Percentiles rank a stretch among this genome's conserved stretches.
Conservation (phyloP, 169 alveolate species). For the Amoebophrya sp. region DNA sequence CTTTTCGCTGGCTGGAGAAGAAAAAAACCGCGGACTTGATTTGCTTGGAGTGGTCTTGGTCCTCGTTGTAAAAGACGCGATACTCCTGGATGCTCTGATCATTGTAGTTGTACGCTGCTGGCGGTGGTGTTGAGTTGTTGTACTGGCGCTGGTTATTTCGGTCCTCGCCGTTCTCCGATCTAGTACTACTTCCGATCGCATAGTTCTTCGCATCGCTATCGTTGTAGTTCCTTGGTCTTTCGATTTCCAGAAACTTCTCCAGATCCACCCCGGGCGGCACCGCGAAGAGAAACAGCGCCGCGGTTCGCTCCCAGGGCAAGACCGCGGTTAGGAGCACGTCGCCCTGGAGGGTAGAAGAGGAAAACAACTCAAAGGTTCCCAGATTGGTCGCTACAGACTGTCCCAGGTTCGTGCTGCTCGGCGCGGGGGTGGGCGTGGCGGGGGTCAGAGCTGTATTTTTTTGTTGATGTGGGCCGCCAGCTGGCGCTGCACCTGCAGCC, state of each 20-base stretch:
- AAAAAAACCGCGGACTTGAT: conserved; percentile 4
- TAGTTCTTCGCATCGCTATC: neutral
- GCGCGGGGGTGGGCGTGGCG: too few species aligned
- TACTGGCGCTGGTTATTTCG: neutral
- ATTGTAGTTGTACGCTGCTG: neutral
- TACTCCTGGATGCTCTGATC: too few species aligned
- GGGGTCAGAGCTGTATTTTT: too few species aligned
- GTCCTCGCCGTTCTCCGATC: neutral
- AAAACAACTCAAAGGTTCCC: neutral
- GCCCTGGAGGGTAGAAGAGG: neutral
- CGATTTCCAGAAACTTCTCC: neutral
- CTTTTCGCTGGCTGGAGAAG: neutral
- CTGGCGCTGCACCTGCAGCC: too few species aligned
- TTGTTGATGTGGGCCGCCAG: too few species aligned
- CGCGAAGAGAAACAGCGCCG: conserved; percentile 9
- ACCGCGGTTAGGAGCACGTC: conserved; percentile 2
- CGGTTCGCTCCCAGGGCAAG: conserved; percentile 15
- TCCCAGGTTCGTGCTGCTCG: neutral
- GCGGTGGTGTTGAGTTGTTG: neutral
- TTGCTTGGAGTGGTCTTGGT: too few species aligned
- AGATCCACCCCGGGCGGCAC: neutral
- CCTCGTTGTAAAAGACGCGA: too few species aligned
- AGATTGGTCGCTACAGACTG: neutral
- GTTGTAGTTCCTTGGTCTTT: too few species aligned
- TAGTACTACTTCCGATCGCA: too few species aligned